Base-by-base conservation (phyloP, 768 basidiomycete genomes). In the Candolleomyces eurysporus region DNA sequence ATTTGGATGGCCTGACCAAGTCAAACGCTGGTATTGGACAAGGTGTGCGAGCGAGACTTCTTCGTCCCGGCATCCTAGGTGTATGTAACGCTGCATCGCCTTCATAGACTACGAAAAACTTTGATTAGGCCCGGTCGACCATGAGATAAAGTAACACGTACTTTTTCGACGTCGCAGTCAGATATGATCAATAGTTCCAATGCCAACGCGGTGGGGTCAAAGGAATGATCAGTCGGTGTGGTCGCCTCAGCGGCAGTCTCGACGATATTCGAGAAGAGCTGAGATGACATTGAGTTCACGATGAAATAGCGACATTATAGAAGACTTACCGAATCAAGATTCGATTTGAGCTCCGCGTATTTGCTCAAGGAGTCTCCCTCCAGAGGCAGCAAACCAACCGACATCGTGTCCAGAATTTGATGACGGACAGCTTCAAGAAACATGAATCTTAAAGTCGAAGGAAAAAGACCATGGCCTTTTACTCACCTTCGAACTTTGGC, bases 11-110 rank as follows among this genome's bases (percentile, higher is more conserved):
- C 70, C 61, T 9, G 73, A 62, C 89, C 88, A 89, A 32, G 80
- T 45, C n/a, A 85, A 70, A 63, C 87, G 86, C 63, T 84, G 84
- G 66, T 86, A 86, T 0, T 78, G 68, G 13, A 81, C 72, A 40
- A 88, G 70, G 59, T 79, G 82, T 22, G 72, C 62, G 10, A 90
- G 67, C 4, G 84, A 68, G 22, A 65, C 67, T 21, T 45, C n/a
- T 46, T 69, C 66, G 14, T 50, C 48, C 26, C 56, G 40, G 39
- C 52, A 42, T 42, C 59, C 52, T 30, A 49, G 14, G 42, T 57
- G 57, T 17, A 61, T 57, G 32, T 57, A 39, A 16, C 30, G 19
- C 40, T 61, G 52, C 22, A 48, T 22, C 21, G 51, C 22, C 42
- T 55, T 36, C 48, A 48, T 50, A 22, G 51, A n/a, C 40, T 63